Evolutionary conservation across 805 yeast genomes (phyloP).

Genomic region (Candida montana): DNA sequence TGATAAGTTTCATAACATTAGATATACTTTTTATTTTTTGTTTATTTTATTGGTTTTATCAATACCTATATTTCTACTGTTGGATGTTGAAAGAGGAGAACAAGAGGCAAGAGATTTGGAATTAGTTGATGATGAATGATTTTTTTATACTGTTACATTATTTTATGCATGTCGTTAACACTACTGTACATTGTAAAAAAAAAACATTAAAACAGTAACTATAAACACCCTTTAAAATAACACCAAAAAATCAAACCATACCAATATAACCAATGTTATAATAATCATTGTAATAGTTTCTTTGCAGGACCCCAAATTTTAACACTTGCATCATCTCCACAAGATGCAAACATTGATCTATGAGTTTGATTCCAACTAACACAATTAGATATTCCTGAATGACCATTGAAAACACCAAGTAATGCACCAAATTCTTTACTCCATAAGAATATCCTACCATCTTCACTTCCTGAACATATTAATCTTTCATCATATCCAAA

Average conservation of each 20-base stretch:
- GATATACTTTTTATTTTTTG: constrained; percentile 66
- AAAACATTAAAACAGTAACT: background rate
- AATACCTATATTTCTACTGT: constrained; percentile 47
- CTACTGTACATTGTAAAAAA: background rate
- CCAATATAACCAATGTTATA: background rate
- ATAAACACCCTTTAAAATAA: background rate
- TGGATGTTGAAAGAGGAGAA: constrained; percentile 61
- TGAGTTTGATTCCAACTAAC: constrained; percentile 64
- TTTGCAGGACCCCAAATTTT: constrained; percentile 55
- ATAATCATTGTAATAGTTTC: background rate
- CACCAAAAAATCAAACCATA: background rate
- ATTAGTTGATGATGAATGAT: constrained; percentile 17
- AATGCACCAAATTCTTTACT: constrained; percentile 65
- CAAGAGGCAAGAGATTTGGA: constrained; percentile 44
- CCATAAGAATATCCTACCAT: constrained; percentile 76
- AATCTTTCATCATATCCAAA: constrained; percentile 70
- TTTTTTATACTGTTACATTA: too few species aligned
- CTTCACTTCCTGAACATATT: constrained; percentile 79
- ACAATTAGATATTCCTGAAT: constrained; percentile 57
- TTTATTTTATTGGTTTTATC: constrained; percentile 48
- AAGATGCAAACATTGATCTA: constrained; percentile 63
- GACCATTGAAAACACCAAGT: constrained; percentile 54
- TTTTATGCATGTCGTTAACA: too few species aligned
- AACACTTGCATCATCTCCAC: constrained; percentile 75
- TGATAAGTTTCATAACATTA: constrained; percentile 66